Evolutionary conservation across 2,329 filamentous ascomycete genomes (phyloP), one percentile per base, ranked within the genome.

Genomic region (Gliomastix tumulicola): DNA sequence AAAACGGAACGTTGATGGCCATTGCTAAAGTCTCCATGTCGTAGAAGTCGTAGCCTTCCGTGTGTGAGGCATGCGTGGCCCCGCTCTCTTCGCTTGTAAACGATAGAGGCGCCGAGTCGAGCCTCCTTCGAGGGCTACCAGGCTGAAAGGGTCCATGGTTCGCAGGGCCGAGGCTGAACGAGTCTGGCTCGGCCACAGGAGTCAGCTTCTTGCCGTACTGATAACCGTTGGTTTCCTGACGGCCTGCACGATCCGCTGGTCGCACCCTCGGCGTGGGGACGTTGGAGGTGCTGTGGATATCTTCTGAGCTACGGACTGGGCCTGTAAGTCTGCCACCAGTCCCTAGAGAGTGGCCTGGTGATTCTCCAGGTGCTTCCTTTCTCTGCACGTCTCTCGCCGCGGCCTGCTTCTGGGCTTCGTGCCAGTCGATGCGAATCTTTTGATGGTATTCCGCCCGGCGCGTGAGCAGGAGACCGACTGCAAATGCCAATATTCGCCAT

Each of bases 21-120:
- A 61, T 61, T 34, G 59, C 57, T 38, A 71, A 54, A 20, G 63
- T 69, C n/a, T 76, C 75, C 20, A 76, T 59, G 46, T 76, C 78
- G 49, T 81, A 81, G 48, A 82, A 82, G 51, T 82, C 77, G 46
- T 82, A 81, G 1, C 77, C 77, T 44, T 80, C 76, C 2, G 69
- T 74, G 48, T 63, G 71, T 11, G 70, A 72, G n/a, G 58, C 45
- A 17, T 70, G 65, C 6, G 67, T 65, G 27, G 48, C 45, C 30
- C 62, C 65, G 46, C 68, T 75, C 28, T 66, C 65, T 21, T 71
- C 65, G 48, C 71, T 76, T 16, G 56, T 43, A n/a, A 66, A 58
- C 3, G 74, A 77, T 19, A 74, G 46, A 2, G 72, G 64, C 25
- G 60, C 57, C 1, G 72, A 76, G 47, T 74, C 64, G 10, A 69